A percentile compares a stretch with the other conserved stretches of the same genome.
Evolutionary conservation across 2,329 filamentous ascomycete species (phyloP).

Genomic region (Samsoniella hepiali): DNA sequence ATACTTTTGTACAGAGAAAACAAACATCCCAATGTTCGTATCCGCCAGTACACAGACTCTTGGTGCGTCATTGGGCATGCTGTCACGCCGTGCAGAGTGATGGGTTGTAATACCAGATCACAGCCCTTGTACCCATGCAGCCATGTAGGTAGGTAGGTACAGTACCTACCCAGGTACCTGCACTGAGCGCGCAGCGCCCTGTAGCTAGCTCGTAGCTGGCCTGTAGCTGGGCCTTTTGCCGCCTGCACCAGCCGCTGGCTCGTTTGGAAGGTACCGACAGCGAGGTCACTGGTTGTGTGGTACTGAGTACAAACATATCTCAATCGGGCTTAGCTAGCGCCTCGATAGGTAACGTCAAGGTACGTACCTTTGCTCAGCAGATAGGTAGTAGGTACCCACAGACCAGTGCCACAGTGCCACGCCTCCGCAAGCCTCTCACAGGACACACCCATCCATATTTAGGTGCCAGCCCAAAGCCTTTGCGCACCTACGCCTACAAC

Average conservation of each 20-base stretch:
- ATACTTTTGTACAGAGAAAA: not conserved
- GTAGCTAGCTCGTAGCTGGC: not conserved
- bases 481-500: too few relatives aligned
- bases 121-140: too few relatives aligned
- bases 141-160: not conserved
- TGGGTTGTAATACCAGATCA: not conserved
- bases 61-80: slow-evolving; percentile 1
- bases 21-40: not conserved
- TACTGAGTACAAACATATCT: not conserved
- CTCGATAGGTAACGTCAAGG: not conserved
- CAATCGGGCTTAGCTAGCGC: not conserved
- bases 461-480: too few relatives aligned
- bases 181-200: not conserved
- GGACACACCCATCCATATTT: too few relatives aligned
- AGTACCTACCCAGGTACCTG: too few relatives aligned
- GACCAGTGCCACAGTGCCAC: not conserved
- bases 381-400: not conserved
- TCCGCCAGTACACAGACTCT: not conserved
- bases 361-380: not conserved
- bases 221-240: not conserved
- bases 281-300: not conserved
- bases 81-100: not conserved
- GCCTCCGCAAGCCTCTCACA: too few relatives aligned
- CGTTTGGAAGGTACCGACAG: not conserved
- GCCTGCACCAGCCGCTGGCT: not conserved